These are phyloP conservation scores for Tricholoma furcatifolium DNA, from an alignment of 768 basidiomycete species.

Conservation along the genomic window DNA sequence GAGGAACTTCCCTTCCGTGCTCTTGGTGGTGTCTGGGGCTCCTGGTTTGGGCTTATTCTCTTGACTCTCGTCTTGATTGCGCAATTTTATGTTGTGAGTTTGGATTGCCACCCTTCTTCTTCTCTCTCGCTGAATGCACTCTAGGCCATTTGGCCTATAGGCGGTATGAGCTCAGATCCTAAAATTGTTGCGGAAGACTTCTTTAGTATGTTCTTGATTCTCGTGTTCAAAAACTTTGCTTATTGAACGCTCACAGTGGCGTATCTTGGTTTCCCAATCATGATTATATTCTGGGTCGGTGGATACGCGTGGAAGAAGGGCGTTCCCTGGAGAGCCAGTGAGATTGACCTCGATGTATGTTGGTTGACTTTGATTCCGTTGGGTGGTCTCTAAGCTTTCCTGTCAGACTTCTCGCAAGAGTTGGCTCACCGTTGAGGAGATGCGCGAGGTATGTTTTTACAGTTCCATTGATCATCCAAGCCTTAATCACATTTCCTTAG, in stretches of 20 bases:
- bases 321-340: constrained; percentile 31
- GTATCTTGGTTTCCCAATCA: constrained; percentile 41
- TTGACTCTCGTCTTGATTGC: constrained; percentile 40
- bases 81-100: constrained; percentile 42
- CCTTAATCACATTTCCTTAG: constrained; percentile 14
- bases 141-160: constrained; percentile 41
- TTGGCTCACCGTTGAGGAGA: constrained; percentile 45
- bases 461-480: not conserved
- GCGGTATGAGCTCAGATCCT: constrained; percentile 29
- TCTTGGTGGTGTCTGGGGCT: constrained; percentile 42
- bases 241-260: constrained; percentile 19
- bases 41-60: constrained; percentile 44
- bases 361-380: not conserved
- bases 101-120: not conserved
- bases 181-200: constrained; percentile 30
- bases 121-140: not conserved
- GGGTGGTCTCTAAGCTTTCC: not conserved
- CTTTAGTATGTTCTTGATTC: constrained; percentile 31
- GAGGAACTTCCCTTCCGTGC: constrained; percentile 46
- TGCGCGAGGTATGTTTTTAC: constrained; percentile 33
- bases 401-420: constrained; percentile 41
- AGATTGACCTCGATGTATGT: constrained; percentile 42
- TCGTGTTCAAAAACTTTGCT: not conserved
- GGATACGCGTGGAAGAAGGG: constrained; percentile 42
- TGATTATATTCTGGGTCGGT: constrained; percentile 36